Evolutionary conservation across 2,329 filamentous ascomycete species (phyloP).

Genomic region (Aureobasidium sp.): DNA sequence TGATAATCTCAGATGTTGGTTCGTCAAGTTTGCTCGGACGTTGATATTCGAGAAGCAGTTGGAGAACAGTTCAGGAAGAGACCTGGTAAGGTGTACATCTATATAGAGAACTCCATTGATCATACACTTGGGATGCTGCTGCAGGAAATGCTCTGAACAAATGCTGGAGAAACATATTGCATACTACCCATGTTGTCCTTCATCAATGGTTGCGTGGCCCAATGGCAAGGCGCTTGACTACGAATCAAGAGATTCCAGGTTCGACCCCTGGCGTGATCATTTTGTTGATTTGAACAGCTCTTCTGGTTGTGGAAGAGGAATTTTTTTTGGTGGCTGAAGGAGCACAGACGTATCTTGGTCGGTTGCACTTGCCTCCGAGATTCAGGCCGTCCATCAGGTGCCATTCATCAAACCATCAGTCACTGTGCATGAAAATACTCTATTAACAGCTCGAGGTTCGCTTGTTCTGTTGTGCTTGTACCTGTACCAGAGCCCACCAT

Average conservation of each 20-base stretch:
- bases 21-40: slow-evolving; percentile 3
- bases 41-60: not conserved
- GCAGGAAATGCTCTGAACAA: too few relatives aligned
- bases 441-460: not conserved
- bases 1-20: not conserved
- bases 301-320: not conserved
- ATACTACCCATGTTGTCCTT: not conserved
- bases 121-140: too few relatives aligned
- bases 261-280: slow-evolving; percentile 17
- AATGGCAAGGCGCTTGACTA: slow-evolving; percentile 55
- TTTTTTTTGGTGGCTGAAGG: not conserved
- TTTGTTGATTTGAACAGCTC: too few relatives aligned
- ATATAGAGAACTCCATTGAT: not conserved
- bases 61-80: not conserved
- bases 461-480: not conserved
- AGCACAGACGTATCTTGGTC: not conserved
- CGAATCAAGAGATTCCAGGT: slow-evolving; percentile 28
- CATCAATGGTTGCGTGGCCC: slow-evolving; percentile 35
- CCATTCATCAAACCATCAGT: not conserved
- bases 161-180: too few relatives aligned
- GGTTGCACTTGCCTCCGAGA: not conserved
- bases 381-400: not conserved
- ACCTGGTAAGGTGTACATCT: not conserved
- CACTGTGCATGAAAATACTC: not conserved
- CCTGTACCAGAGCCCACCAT: not conserved